Base-by-base conservation (phyloP, 768 basidiomycete species). In the Boletus bicolor region DNA sequence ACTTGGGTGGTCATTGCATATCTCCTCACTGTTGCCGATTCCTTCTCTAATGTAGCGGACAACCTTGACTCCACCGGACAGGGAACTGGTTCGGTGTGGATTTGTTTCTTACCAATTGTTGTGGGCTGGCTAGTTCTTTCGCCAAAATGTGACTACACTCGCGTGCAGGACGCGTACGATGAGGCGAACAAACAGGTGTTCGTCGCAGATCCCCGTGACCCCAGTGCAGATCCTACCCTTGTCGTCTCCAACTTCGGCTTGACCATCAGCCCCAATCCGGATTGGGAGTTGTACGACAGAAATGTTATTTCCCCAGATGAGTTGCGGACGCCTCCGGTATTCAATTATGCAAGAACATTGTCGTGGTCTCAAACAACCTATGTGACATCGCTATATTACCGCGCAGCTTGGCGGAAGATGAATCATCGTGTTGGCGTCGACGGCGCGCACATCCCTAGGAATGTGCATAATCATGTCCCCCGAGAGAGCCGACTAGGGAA, bases 1-100 rank as follows among this genome's bases (percentile, higher is more conserved):
- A 58, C 65, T 1, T 80, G 77, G 77, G 78, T 79, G 2, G 54
- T 76, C 43, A 62, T 79, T 7, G 77, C 78, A 0, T 79, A 76
- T 49, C 24, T 64, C 24, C 51, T 64, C 5, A 64, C 55, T 3
- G 58, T 64, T 21, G 37, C 42, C 11, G 49, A 57, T 34, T 66
- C 61, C n/a, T 51, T 60, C 44, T 55, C 55, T 19, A 62, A 45
- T 30, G 43, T 71, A 7, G 36, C 36, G 14, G 54, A 59, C 4
- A 47, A 62, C 15, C 60, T 76, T 12, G 61, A 69, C 26, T 67
- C 68, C 1, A 74, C 67, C 35, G 76, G 77, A 0, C 70, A 76
- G 50, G 73, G 68, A n/a, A 72, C 75, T 5, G 77, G 73, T 6
- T 72, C 73, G 3, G 60, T 73, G 10, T 79, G 76, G 76, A 56